phyloP scores from a whole-genome alignment of 768 basidiomycete species.

The Leccinum imitatum region DNA sequence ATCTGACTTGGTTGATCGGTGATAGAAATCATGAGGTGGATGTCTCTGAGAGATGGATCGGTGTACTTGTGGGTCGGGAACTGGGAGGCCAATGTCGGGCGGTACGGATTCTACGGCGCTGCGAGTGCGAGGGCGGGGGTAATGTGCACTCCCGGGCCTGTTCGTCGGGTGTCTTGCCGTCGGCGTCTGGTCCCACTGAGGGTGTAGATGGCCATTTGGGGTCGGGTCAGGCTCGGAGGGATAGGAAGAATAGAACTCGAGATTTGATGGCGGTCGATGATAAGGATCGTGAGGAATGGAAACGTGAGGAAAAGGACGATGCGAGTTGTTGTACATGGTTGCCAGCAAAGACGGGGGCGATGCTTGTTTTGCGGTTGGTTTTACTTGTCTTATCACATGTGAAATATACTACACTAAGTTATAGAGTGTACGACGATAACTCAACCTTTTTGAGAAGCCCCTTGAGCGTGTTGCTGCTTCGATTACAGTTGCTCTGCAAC shows the following conservation, averaged over 20 bases:
- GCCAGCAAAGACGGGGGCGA: not conserved
- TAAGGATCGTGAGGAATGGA: slow-evolving; percentile 38
- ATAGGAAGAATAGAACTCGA: slow-evolving; percentile 32
- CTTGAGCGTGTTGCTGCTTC: slow-evolving; percentile 77
- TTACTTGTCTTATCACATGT: slow-evolving; percentile 16
- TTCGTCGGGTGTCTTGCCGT: slow-evolving; percentile 24
- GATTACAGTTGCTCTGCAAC: slow-evolving; percentile 84
- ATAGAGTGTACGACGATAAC: slow-evolving; percentile 41
- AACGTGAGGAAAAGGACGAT: slow-evolving; percentile 37
- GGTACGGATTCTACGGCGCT: slow-evolving; percentile 36
- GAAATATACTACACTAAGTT: slow-evolving; percentile 14
- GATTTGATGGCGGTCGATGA: slow-evolving; percentile 32
- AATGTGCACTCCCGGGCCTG: slow-evolving; percentile 21
- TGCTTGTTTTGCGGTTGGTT: not conserved
- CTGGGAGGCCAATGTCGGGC: slow-evolving; percentile 36
- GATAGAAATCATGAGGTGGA: slow-evolving; percentile 29
- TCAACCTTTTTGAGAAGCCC: slow-evolving; percentile 83
- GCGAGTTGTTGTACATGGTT: slow-evolving; percentile 25
- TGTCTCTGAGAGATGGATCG: slow-evolving; percentile 44
- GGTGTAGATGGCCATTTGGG: slow-evolving; percentile 25
- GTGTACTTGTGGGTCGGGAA: slow-evolving; percentile 52
- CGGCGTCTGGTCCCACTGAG: slow-evolving; percentile 36
- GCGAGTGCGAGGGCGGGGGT: slow-evolving; percentile 37
- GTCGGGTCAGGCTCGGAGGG: slow-evolving; percentile 29
- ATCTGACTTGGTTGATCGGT: slow-evolving; percentile 44